Evolutionary conservation across 192 early-diverging fungal species (phyloP).

Genomic region (Podila horticola): DNA sequence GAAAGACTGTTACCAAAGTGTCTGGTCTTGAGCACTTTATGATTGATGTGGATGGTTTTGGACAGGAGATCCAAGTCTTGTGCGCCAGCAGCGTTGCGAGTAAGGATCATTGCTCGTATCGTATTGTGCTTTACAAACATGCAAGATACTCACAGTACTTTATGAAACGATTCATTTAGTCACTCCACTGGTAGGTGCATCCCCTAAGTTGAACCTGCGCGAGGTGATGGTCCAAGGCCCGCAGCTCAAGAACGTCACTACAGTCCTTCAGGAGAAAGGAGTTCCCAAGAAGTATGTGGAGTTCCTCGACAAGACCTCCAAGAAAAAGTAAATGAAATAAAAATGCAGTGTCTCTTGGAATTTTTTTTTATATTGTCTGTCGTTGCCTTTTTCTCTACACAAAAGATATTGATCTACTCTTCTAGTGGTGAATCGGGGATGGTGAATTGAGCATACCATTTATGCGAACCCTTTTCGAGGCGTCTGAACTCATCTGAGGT

Average conservation of each 20-base stretch:
- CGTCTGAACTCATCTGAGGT: constrained; percentile 1
- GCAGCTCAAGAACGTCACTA: constrained; percentile 71
- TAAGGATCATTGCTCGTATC: constrained; percentile 29
- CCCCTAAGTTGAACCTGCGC: constrained; percentile 61
- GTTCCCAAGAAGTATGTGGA: constrained; percentile 63
- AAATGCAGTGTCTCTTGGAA: not conserved
- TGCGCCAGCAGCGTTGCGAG: constrained; percentile 76
- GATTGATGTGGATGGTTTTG: constrained; percentile 70
- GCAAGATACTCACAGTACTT: no score
- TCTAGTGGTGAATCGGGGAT: no score
- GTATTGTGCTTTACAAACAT: no score
- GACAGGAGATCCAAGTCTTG: constrained; percentile 64
- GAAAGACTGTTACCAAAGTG: constrained; percentile 74
- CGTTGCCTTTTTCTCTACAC: no score
- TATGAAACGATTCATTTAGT: constrained; percentile 45
- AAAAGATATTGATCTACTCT: no score
- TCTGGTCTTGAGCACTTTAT: constrained; percentile 69
- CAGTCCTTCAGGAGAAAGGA: constrained; percentile 56
- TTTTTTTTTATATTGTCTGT: not conserved
- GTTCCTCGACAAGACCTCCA: constrained; percentile 37
- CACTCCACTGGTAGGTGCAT: constrained; percentile 59
- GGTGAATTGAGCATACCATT: not conserved
- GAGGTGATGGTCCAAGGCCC: constrained; percentile 85
- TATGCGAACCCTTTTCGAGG: not conserved
- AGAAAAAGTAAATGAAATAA: constrained; percentile 28